phyloP scores from a whole-genome alignment of 352 stramenopile species.

The Pythium chondricola region DNA sequence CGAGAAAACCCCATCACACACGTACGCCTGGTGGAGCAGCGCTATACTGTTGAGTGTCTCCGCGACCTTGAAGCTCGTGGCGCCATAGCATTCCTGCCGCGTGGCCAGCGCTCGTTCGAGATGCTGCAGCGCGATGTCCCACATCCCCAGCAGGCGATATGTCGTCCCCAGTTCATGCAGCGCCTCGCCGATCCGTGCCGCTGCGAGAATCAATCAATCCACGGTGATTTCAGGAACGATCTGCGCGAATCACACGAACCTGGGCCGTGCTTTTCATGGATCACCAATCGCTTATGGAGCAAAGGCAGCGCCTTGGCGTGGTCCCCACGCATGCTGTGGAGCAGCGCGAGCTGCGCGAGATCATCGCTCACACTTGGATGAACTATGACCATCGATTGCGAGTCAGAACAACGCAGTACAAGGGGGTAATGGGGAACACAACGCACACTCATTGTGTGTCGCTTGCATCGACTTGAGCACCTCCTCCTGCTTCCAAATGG shows the following conservation, averaged over 20 bases:
- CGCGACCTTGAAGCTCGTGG: conserved; percentile 58
- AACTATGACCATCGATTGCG: conserved; percentile 25
- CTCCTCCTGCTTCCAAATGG: conserved; percentile 43
- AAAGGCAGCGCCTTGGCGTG: conserved; percentile 59
- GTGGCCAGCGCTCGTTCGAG: conserved; percentile 44
- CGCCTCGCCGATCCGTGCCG: conserved; percentile 50
- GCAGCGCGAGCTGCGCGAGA: conserved; percentile 54
- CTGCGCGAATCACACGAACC: conserved; percentile 19
- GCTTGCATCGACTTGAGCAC: conserved; percentile 36
- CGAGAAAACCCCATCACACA: too few species aligned
- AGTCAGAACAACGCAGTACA: background rate
- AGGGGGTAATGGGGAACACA: background rate
- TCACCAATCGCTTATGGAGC: conserved; percentile 72
- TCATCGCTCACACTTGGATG: conserved; percentile 48
- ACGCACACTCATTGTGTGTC: conserved; percentile 47
- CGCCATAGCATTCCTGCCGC: conserved; percentile 39
- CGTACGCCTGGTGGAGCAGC: conserved; percentile 42
- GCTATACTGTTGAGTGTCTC: conserved; percentile 78
- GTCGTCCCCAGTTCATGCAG: conserved; percentile 61
- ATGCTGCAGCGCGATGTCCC: conserved; percentile 51
- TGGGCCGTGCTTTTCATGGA: conserved; percentile 73
- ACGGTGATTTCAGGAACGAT: background rate
- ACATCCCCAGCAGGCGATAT: conserved; percentile 50
- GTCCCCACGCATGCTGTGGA: conserved; percentile 65
- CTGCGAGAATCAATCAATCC: background rate